Evolutionary conservation across 768 basidiomycete species (phyloP).

Genomic region (Mycena sanguinolenta): DNA sequence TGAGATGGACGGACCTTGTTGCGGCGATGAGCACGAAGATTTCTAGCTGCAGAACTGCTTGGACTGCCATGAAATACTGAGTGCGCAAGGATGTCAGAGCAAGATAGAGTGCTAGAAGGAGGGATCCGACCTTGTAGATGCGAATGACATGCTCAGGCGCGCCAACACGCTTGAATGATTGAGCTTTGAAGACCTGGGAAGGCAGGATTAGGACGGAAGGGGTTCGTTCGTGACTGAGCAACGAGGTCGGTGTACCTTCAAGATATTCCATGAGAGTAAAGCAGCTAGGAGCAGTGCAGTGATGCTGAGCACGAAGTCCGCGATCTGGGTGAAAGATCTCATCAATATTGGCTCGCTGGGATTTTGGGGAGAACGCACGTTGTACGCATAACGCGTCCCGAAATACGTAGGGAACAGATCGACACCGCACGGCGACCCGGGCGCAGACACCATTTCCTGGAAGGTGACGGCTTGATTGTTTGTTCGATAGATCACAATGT

Average conservation of each 20-base stretch:
- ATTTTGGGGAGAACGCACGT: conserved; percentile 49
- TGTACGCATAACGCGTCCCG: conserved; percentile 51
- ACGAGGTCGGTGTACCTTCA: conserved; percentile 47
- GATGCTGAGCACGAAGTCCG: conserved; percentile 61
- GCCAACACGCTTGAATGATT: conserved; percentile 66
- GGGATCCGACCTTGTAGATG: conserved; percentile 59
- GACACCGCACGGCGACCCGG: conserved; percentile 62
- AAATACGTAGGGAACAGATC: conserved; percentile 64
- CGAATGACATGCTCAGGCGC: conserved; percentile 63
- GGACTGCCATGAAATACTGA: conserved; percentile 68
- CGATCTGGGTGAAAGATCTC: conserved; percentile 60
- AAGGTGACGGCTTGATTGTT: conserved; percentile 49
- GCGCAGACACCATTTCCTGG: conserved; percentile 51
- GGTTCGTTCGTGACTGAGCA: too few relatives aligned
- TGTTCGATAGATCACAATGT: conserved; percentile 62
- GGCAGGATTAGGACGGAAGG: conserved; percentile 14
- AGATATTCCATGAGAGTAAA: conserved; percentile 61
- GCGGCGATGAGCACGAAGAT: conserved; percentile 64
- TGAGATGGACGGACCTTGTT: conserved; percentile 43
- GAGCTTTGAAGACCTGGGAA: conserved; percentile 57
- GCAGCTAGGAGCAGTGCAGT: conserved; percentile 57
- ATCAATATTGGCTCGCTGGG: not conserved
- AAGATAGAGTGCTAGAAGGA: not conserved
- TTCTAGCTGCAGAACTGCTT: conserved; percentile 67
- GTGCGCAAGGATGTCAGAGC: not conserved